Conservation (phyloP, 179 eudicot species). For the Spinacia oleracea region DNA sequence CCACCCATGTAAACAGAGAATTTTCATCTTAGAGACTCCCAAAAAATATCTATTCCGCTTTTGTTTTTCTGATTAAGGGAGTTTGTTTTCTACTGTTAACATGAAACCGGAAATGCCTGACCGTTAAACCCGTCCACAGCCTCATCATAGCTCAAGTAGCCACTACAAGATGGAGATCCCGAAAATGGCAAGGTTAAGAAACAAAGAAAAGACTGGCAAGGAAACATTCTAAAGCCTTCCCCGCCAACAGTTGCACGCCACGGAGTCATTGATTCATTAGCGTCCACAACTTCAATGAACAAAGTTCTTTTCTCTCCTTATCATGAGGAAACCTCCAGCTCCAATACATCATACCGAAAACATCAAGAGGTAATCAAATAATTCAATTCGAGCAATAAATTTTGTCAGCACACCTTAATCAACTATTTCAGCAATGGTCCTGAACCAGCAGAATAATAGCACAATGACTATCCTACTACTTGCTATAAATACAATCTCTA, state of each 20-base stretch:
- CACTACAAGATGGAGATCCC: background rate
- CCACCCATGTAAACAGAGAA: background rate
- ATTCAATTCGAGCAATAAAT: background rate
- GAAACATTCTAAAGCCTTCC: background rate
- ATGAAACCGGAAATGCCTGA: background rate
- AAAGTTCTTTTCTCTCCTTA: background rate
- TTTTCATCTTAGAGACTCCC: background rate
- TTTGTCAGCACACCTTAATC: background rate
- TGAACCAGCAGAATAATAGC: background rate
- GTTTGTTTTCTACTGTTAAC: background rate
- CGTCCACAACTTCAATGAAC: background rate
- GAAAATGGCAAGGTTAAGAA: background rate
- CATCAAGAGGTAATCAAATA: background rate
- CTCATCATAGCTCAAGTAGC: background rate
- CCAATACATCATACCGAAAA: background rate
- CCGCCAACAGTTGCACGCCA: background rate
- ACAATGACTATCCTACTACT: background rate
- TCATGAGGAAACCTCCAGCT: background rate
- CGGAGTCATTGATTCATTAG: too few relatives aligned
- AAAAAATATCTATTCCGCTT: background rate
- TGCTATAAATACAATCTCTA: background rate
- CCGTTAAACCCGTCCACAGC: background rate
- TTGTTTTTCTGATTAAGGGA: background rate
- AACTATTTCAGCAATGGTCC: background rate
- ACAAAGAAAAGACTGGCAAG: background rate